Percentiles rank a stretch among this genome's conserved stretches.
Conservation (phyloP, 108 stramenopile genomes). For the Chaetoceros muelleri region DNA sequence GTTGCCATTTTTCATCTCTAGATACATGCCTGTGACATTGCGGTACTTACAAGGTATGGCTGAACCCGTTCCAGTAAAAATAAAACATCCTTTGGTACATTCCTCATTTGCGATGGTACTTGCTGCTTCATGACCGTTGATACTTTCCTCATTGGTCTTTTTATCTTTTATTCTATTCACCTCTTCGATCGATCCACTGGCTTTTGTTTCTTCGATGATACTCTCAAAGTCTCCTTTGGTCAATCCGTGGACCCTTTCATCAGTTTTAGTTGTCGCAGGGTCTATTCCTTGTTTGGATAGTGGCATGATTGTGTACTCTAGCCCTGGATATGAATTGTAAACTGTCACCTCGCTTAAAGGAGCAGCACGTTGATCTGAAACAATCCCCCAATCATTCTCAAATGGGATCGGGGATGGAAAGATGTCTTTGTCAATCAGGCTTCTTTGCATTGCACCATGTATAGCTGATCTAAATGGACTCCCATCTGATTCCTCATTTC, state of each 20-base stretch:
- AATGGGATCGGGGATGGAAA: constrained; percentile 26
- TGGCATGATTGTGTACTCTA: constrained; percentile 59
- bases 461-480: constrained; percentile 50
- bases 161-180: constrained; percentile 5
- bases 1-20: constrained; percentile 46
- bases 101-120: neutral
- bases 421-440: constrained; percentile 24
- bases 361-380: neutral
- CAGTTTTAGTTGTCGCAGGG: neutral
- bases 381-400: neutral
- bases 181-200: constrained; percentile 17
- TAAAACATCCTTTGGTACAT: constrained; percentile 14
- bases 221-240: constrained; percentile 3
- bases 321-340: constrained; percentile 27
- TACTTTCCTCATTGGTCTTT: neutral
- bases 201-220: constrained; percentile 9
- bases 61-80: constrained; percentile 95
- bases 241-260: neutral
- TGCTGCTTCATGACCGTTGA: neutral
- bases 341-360: neutral
- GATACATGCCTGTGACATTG: constrained; percentile 88
- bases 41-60: constrained; percentile 96
- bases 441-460: constrained; percentile 34
- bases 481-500: constrained; percentile 5
- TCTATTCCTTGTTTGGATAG: constrained; percentile 25